These are phyloP conservation scores for Hibiscus trionum DNA, from an alignment of 345 rosid species.

Conservation along the genomic window DNA sequence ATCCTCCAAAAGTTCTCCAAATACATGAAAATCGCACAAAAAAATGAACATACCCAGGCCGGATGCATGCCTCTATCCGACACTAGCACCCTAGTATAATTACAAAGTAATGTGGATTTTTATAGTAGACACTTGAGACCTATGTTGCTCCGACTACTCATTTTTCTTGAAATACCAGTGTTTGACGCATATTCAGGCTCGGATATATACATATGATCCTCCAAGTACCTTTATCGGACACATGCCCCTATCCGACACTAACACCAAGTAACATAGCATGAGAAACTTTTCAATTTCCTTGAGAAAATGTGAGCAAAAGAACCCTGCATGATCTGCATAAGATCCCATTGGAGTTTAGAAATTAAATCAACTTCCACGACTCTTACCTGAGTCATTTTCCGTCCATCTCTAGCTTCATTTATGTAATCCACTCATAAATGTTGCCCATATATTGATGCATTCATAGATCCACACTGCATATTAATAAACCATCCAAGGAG, in stretches of 20 bases:
- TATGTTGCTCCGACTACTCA: no score
- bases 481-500: background rate
- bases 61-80: background rate
- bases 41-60: background rate
- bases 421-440: background rate
- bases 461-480: background rate
- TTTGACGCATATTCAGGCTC: no score
- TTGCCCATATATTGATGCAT: conserved; percentile 6
- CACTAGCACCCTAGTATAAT: background rate
- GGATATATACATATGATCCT: no score
- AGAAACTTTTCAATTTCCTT: background rate
- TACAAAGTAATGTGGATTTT: no score
- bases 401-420: background rate
- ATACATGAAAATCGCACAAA: background rate
- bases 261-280: background rate
- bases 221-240: background rate
- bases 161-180: no score
- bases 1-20: background rate
- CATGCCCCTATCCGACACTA: background rate
- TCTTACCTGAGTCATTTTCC: background rate
- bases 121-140: no score
- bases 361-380: background rate
- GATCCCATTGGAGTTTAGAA: background rate
- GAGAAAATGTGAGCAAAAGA: background rate
- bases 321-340: background rate